Evolutionary conservation across 495 filamentous ascomycete species (phyloP), one percentile per base, ranked within the genome.

Genomic region (Xylaria grammica): DNA sequence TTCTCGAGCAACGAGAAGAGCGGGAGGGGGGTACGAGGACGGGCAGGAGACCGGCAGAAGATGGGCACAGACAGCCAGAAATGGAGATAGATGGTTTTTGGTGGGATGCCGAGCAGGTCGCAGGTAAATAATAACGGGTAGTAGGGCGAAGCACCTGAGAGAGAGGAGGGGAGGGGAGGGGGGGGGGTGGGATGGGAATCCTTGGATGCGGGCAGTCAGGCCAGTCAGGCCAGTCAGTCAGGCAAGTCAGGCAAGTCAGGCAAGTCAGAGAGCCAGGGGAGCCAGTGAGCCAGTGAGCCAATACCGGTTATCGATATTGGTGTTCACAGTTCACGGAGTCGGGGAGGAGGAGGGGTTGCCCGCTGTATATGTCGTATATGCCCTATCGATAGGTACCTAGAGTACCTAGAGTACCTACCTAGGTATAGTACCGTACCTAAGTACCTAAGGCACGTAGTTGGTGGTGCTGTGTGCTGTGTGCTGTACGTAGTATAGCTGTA

Each of bases 361-460:
- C 49, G 34, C 36, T 62, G 17, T 45, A 53, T 22, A 42, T 17
- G 38, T 36, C 34, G 20, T 24, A 44, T 44, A n/a, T 24, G 45
- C 40, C 40, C 51, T 64, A 64, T 64, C 62, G 62, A 60, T 60
- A 49, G 26, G 56, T 24, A 24, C n/a, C 4, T 48, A 24, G n/a
- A 15, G 45, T 22, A 24, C 4, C 45, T 22, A 4, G 22, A 19
- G n/a, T 48, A 48, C n/a, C 4, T 20, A 6, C 4, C 5, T 48
- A 17, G n/a, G 45, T 24, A 24, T 36, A 36, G 34, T 46, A 38
- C n/a, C n/a, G n/a, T n/a, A n/a, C n/a, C n/a, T n/a, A n/a, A n/a
- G n/a, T n/a, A n/a, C n/a, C n/a, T n/a, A n/a, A n/a, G n/a, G n/a
- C n/a, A n/a, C n/a, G n/a, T n/a, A n/a, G n/a, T n/a, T n/a, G n/a